Conservation (phyloP, 306 rosid species). For the Chamaecrista fasciculata region DNA sequence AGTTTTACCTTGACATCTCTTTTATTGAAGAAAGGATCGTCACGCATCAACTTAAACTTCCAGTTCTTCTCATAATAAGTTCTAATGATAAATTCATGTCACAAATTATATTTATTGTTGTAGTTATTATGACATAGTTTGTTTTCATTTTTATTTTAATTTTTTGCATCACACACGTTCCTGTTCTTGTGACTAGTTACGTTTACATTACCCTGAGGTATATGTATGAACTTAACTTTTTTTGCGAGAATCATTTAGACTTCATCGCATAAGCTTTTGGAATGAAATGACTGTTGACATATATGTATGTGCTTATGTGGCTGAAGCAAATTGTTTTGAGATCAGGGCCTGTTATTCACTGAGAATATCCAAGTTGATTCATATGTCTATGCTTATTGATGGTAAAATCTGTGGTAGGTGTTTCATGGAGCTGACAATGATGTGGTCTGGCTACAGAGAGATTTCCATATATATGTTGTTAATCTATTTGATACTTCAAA, state of each 20-base stretch:
- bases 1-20: not conserved
- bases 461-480: constrained; percentile 84
- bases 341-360: not conserved
- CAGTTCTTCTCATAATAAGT: not conserved
- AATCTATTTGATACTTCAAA: constrained; percentile 90
- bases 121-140: too few species aligned
- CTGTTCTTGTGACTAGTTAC: too few species aligned
- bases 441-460: constrained; percentile 88
- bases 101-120: too few species aligned
- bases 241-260: too few species aligned
- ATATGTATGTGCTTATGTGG: not conserved
- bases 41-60: not conserved
- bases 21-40: not conserved
- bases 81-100: constrained; percentile 11
- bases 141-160: too few species aligned
- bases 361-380: constrained; percentile 3
- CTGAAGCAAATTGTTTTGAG: not conserved
- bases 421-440: constrained; percentile 98
- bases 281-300: not conserved
- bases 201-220: too few species aligned
- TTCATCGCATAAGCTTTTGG: not conserved
- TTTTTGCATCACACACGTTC: too few species aligned
- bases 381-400: not conserved
- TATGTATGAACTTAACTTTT: too few species aligned
- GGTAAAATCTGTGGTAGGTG: constrained; percentile 56